Base-by-base conservation (phyloP, 2,329 filamentous ascomycete genomes). In the Microascus cirrosus region DNA sequence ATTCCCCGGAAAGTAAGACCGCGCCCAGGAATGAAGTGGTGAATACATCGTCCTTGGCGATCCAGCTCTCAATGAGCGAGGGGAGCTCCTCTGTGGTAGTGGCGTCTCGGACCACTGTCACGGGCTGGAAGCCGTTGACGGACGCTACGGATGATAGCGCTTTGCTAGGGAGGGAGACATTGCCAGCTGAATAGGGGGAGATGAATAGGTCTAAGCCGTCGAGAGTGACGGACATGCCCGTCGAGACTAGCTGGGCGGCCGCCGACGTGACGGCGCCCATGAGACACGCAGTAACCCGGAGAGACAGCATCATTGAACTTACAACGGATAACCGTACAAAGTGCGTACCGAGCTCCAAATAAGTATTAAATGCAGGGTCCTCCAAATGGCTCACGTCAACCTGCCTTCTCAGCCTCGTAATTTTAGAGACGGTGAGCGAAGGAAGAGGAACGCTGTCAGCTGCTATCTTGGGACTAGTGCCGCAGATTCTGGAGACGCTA, bases 201-300 rank as follows among this genome's bases (percentile, higher is more conserved):
- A 71, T 63, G 60, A 65, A 72, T 58, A 70, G 70, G 62, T 68
- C 61, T 24, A 70, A 59, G 52, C 65, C 61, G 55, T 68, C 62
- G 36, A 71, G 60, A 20, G 60, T 64, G 32, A 71, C 64, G 0
- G 69, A 69, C 4, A 69, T 60, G 22, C 70, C 70, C 3, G 64
- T 68, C 7, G 63, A 62, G 22, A 64, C 61, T 55, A 72, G 65
- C 48, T 65, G 36, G 36, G 58, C 45, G 61, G 60, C 50, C 24
- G 36, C 36, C 10, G 36, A 42, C 6, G 36, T n/a, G 36, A 42
- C 18, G 36, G 36, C 36, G 36, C 36, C 36, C 13, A 42, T 5
- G 36, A 42, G 36, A 13, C 36, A 42, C 15, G 18, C 36, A 3
- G 36, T n/a, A 4, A 13, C 13, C 15, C 36, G 4, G 36, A 42